A percentile compares a stretch with the other conserved stretches of the same genome.
Conservation (phyloP, 1,284 basidiomycete species). For the Golubevia pallescens region DNA sequence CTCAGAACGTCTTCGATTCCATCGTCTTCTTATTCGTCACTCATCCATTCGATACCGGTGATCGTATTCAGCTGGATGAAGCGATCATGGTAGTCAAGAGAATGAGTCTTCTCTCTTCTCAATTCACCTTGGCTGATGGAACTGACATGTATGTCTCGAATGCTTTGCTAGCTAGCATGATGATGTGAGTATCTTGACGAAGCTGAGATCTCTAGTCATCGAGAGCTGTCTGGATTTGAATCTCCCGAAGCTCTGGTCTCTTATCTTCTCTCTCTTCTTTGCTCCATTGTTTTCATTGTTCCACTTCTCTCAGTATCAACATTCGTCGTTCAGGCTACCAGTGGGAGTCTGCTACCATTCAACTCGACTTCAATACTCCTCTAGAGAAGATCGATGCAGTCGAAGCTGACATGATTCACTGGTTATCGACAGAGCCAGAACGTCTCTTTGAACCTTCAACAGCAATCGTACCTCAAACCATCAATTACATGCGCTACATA, state of each 20-base stretch:
- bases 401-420: constrained; percentile 55
- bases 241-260: too few species aligned
- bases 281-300: too few species aligned
- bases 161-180: constrained; percentile 33
- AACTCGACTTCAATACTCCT: constrained; percentile 52
- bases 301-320: constrained; percentile 20
- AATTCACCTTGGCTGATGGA: constrained; percentile 46
- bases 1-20: constrained; percentile 56
- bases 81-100: constrained; percentile 43
- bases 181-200: constrained; percentile 18
- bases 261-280: too few species aligned
- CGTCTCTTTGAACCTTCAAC: constrained; percentile 53
- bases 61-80: constrained; percentile 40
- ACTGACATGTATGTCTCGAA: constrained; percentile 55
- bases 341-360: constrained; percentile 48
- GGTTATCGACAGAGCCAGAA: constrained; percentile 57
- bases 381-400: constrained; percentile 53
- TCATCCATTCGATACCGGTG: constrained; percentile 58
- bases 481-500: constrained; percentile 49
- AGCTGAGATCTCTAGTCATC: too few species aligned
- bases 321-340: constrained; percentile 51
- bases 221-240: too few species aligned
- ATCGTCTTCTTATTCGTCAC: constrained; percentile 61
- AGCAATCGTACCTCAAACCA: constrained; percentile 44
- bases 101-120: constrained; percentile 50